These are phyloP conservation scores for Candida pseudoglaebosa DNA, from an alignment of 805 yeast genomes.

Conservation along the genomic window DNA sequence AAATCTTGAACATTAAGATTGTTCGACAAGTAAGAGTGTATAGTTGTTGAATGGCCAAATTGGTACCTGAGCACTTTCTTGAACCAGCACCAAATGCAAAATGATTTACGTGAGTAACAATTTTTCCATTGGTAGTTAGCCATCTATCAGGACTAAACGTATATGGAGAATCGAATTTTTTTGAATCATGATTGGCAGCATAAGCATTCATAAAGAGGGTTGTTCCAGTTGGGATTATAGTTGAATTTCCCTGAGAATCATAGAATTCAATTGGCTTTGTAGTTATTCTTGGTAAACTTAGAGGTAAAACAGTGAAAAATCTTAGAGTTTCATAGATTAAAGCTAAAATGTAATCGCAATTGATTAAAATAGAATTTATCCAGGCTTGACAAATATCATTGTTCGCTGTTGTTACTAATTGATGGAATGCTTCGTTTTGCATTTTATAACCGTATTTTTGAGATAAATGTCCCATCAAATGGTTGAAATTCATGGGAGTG, in stretches of 20 bases:
- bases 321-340: conserved; percentile 61
- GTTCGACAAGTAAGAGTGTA: conserved; percentile 55
- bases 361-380: conserved; percentile 22
- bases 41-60: conserved; percentile 61
- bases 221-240: conserved; percentile 52
- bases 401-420: conserved; percentile 33
- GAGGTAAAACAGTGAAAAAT: conserved; percentile 61
- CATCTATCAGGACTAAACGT: conserved; percentile 53
- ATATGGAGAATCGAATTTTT: conserved; percentile 40
- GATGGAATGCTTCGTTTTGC: conserved; percentile 42
- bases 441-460: conserved; percentile 27
- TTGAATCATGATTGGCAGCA: conserved; percentile 64
- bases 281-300: conserved; percentile 60
- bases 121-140: conserved; percentile 21
- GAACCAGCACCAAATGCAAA: conserved; percentile 68
- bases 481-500: conserved; percentile 58
- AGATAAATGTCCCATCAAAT: conserved; percentile 55
- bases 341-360: conserved; percentile 52
- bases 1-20: conserved; percentile 47
- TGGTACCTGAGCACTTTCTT: conserved; percentile 68
- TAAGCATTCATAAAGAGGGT: conserved; percentile 61
- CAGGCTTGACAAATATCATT: conserved; percentile 32
- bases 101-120: conserved; percentile 27
- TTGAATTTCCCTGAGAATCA: conserved; percentile 8
- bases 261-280: conserved; percentile 44